Conservation (phyloP, 495 filamentous ascomycete species). For the Penicilliopsis zonata region DNA sequence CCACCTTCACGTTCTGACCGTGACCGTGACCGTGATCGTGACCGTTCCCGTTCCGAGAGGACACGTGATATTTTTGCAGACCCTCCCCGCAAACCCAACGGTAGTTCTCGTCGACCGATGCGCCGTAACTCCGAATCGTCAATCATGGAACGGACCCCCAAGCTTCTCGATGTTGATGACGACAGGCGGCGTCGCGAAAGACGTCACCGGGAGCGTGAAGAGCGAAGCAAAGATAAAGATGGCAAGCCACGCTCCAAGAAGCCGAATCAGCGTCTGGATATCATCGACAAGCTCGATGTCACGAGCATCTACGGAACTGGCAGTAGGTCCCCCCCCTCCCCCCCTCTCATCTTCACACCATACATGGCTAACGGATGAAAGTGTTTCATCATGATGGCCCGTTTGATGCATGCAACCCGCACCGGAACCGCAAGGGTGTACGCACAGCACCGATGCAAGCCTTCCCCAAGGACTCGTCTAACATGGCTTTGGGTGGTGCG, state of each 20-base stretch:
- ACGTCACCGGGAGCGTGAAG: constrained; percentile 56
- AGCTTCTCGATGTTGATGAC: constrained; percentile 55
- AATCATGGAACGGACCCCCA: constrained; percentile 51
- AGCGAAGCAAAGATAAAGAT: constrained; percentile 46
- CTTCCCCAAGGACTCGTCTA: constrained; percentile 80
- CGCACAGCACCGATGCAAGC: constrained; percentile 90
- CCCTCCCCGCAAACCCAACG: constrained; percentile 26
- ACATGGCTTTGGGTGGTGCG: constrained; percentile 82
- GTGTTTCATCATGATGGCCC: constrained; percentile 99
- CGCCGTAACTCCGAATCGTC: constrained; percentile 95
- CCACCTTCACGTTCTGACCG: constrained; percentile 20
- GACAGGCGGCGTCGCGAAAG: constrained; percentile 64
- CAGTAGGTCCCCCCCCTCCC: constrained; percentile 45
- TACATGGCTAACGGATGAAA: constrained; percentile 16
- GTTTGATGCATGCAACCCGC: constrained; percentile 94
- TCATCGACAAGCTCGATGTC: constrained; percentile 96
- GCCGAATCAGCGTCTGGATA: constrained; percentile 58
- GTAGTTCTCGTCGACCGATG: constrained; percentile 29
- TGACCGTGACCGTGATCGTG: constrained; percentile 14
- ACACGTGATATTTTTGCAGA: constrained; percentile 55
- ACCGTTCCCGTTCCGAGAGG: too few relatives aligned
- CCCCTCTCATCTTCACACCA: neutral
- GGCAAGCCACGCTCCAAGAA: constrained; percentile 27
- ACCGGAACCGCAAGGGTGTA: constrained; percentile 78
- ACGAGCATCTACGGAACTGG: constrained; percentile 95